Evolutionary conservation across 2,329 filamentous ascomycete species (phyloP).

Genomic region (Davidsoniella eucalypti): DNA sequence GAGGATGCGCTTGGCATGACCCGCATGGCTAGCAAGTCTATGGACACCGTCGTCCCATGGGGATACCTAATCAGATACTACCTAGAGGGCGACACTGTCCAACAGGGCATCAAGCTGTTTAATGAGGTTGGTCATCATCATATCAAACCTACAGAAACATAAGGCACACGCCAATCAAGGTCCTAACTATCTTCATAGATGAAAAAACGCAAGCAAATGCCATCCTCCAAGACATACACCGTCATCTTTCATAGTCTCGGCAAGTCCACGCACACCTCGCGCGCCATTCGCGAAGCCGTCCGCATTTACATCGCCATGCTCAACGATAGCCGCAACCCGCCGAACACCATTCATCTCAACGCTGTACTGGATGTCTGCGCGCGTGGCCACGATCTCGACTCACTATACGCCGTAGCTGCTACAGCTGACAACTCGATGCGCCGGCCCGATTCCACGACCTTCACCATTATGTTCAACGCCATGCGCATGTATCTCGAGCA

Average conservation of each 20-base stretch:
- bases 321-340: conserved; percentile 44
- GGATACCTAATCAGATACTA: conserved; percentile 67
- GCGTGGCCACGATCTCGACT: conserved; percentile 57
- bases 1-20: conserved; percentile 54
- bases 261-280: conserved; percentile 36
- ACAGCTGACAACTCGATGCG: conserved; percentile 48
- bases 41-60: conserved; percentile 62
- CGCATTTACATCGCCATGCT: conserved; percentile 64
- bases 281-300: conserved; percentile 51
- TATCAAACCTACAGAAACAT: too few species aligned
- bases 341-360: conserved; percentile 73
- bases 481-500: conserved; percentile 35
- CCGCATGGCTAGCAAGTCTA: conserved; percentile 48
- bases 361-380: conserved; percentile 73
- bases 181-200: conserved; percentile 40
- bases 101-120: conserved; percentile 60
- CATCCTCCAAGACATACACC: conserved; percentile 71
- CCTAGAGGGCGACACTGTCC: conserved; percentile 42
- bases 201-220: conserved; percentile 78
- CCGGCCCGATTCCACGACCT: conserved; percentile 54
- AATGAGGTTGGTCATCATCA: conserved; percentile 49
- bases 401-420: conserved; percentile 61
- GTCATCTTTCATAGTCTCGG: conserved; percentile 65
- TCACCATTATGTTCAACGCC: conserved; percentile 67
- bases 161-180: not conserved